A percentile compares a stretch with the other conserved stretches of the same genome.
phyloP scores from a whole-genome alignment of 2,329 filamentous ascomycete genomes.

The Alternaria longipes region DNA sequence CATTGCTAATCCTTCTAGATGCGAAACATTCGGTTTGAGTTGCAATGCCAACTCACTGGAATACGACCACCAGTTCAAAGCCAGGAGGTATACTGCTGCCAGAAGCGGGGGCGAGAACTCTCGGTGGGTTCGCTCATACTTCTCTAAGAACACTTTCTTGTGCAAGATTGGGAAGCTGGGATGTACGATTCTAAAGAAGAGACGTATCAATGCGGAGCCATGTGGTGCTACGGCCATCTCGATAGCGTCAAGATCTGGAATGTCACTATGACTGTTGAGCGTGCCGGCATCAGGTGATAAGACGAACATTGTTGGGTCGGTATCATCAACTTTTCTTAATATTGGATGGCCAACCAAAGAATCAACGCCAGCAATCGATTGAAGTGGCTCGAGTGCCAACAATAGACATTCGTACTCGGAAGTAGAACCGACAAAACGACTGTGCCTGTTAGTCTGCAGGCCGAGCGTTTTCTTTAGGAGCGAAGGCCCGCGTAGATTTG shows the following conservation, averaged over 20 bases:
- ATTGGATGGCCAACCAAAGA: constrained; percentile 21
- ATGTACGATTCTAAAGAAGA: constrained; percentile 75
- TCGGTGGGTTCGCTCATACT: constrained; percentile 65
- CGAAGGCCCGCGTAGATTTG: constrained; percentile 45
- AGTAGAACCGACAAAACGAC: constrained; percentile 40
- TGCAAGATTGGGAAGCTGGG: constrained; percentile 68
- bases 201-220: constrained; percentile 73
- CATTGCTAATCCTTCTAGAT: constrained; percentile 47
- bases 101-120: constrained; percentile 68
- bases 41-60: constrained; percentile 61
- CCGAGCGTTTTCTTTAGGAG: constrained; percentile 49
- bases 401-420: constrained; percentile 43
- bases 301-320: constrained; percentile 36
- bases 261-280: constrained; percentile 41
- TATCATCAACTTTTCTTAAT: constrained; percentile 37
- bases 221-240: constrained; percentile 75
- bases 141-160: constrained; percentile 69
- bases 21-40: constrained; percentile 53
- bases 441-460: constrained; percentile 44
- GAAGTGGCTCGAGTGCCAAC: constrained; percentile 29
- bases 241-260: constrained; percentile 70
- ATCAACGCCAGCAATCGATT: constrained; percentile 15
- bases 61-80: constrained; percentile 69
- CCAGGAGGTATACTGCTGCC: constrained; percentile 69
- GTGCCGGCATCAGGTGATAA: constrained; percentile 39